These are phyloP conservation scores for Chrysochromulina tobinii DNA, from an alignment of 78 protist species.

Conservation along the genomic window DNA sequence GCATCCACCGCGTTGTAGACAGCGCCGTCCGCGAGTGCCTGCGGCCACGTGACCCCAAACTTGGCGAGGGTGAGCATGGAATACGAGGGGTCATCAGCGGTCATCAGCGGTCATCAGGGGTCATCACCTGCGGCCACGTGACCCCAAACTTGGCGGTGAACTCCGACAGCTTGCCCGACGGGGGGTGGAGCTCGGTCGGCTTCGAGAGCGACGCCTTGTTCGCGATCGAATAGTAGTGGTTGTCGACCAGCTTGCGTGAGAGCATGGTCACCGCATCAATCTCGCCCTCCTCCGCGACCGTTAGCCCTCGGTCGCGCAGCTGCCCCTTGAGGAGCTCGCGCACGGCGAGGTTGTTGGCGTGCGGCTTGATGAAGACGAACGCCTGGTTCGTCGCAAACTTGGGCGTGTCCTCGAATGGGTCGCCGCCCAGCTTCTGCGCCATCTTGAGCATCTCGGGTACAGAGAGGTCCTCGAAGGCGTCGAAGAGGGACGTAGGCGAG, in stretches of 20 bases:
- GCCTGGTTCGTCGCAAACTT: background rate
- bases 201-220: background rate
- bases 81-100: too few species aligned
- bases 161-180: background rate
- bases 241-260: background rate
- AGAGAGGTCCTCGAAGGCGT: slow-evolving; percentile 38
- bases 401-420: background rate
- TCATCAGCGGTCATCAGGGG: too few species aligned
- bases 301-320: background rate
- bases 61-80: too few species aligned
- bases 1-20: slow-evolving; percentile 34
- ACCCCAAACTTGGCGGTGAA: background rate
- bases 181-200: slow-evolving; percentile 18
- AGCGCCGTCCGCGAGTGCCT: background rate
- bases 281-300: background rate
- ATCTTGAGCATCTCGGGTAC: background rate
- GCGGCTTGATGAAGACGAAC: slow-evolving; percentile 50
- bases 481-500: background rate
- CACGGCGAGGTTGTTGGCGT: background rate
- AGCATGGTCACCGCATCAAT: background rate
- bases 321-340: background rate
- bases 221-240: slow-evolving; percentile 21
- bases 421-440: slow-evolving; percentile 14
- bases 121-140: background rate
- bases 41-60: background rate